phyloP scores from a whole-genome alignment of 345 rosid genomes.

The Arabis alpina region DNA sequence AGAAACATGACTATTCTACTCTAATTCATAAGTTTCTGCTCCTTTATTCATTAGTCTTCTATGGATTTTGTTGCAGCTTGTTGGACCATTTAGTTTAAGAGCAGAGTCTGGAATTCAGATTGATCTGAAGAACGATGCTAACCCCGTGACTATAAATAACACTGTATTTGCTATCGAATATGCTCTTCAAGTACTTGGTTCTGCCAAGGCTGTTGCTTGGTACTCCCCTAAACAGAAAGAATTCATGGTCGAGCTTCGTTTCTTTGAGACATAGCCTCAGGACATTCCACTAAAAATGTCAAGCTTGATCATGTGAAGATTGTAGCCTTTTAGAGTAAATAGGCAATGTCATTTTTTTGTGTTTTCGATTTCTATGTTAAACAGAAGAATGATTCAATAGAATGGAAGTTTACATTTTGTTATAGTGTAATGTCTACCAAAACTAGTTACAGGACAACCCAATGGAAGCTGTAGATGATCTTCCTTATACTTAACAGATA shows the following conservation, averaged over 20 bases:
- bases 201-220: slow-evolving; percentile 96
- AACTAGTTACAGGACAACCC: slow-evolving; percentile 63
- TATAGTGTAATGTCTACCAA: slow-evolving; percentile 67
- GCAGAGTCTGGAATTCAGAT: slow-evolving; percentile 68
- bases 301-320: slow-evolving; percentile 22
- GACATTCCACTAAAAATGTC: slow-evolving; percentile 12
- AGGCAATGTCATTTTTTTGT: background rate
- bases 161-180: slow-evolving; percentile 82
- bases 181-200: slow-evolving; percentile 84
- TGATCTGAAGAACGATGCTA: slow-evolving; percentile 57
- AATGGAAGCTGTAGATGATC: slow-evolving; percentile 68
- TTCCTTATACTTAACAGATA: slow-evolving; percentile 64
- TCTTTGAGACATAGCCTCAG: slow-evolving; percentile 62
- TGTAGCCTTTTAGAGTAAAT: slow-evolving; percentile 34
- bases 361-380: slow-evolving; percentile 9
- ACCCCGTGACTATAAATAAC: slow-evolving; percentile 51
- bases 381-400: slow-evolving; percentile 28
- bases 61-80: slow-evolving; percentile 60
- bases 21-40: slow-evolving; percentile 28
- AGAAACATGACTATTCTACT: slow-evolving; percentile 5
- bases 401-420: slow-evolving; percentile 77
- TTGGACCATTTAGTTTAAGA: slow-evolving; percentile 88
- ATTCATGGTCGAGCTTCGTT: slow-evolving; percentile 87
- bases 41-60: slow-evolving; percentile 21
- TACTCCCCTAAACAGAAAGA: slow-evolving; percentile 80